Evolutionary conservation across 1,284 basidiomycete genomes (phyloP), one percentile per base, ranked within the genome.

Genomic region (Ceratobasidium sp.): DNA sequence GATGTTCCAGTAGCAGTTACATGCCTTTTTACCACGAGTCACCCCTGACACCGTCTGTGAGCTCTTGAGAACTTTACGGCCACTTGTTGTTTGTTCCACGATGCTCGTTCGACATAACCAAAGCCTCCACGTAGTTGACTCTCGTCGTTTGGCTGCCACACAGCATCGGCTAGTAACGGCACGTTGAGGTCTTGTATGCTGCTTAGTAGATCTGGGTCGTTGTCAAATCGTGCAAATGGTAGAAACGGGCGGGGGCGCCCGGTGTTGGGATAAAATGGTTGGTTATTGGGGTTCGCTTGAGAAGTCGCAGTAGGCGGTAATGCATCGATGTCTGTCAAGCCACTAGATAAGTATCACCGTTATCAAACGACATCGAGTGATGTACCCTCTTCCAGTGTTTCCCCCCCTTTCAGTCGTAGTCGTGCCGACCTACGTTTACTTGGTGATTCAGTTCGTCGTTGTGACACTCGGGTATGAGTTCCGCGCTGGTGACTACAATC

Each of bases 71-170:
- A 70, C 55, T 70, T 70, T 2, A 70, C 67, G 6, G 67, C 67
- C 52, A 70, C 67, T n/a, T 59, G 26, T 32, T 70, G 67, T 23
- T 70, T 70, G 46, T 70, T 70, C 67, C 67, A 70, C 16, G 67
- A 70, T 16, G 67, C 67, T 43, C 46, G 39, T 18, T 70, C 67
- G 9, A 70, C 67, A 30, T 70, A 70, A 3, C 67, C 67, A 21
- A 70, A 70, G 28, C 67, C 67, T 18, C 67, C 67, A 12, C 67
- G 67, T n/a, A 70, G 32, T 34, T 57, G 53, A 8, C 67, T 55
- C 0, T 59, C 67, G 21, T 23, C 55, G 28, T 70, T 12, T 10
- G 67, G 67, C 55, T 70, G 55, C 67, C 67, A 70, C 10, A 58
- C 67, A n/a, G 67, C 67, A 23, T 70, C 55, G 4, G 39, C 67